Conservation (phyloP, 768 basidiomycete species). For the Astraeus odoratus region DNA sequence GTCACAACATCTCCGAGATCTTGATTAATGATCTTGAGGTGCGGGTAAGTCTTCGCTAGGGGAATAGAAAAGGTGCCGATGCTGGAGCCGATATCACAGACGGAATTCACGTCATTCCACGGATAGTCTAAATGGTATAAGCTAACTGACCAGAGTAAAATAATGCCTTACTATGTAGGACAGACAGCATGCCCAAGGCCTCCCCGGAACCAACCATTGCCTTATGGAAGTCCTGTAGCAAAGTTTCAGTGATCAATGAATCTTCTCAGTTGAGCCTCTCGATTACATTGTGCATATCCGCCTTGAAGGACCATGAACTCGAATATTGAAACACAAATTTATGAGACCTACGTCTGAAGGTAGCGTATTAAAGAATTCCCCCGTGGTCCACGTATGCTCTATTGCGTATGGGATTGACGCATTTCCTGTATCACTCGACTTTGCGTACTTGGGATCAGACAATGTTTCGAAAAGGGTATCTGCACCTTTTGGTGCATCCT, state of each 20-base stretch:
- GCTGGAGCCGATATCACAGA: neutral
- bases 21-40: neutral
- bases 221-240: conserved; percentile 15
- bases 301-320: neutral
- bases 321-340: neutral
- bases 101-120: neutral
- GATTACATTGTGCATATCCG: conserved; percentile 26
- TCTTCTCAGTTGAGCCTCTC: conserved; percentile 13
- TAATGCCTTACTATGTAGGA: neutral
- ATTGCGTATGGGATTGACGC: conserved; percentile 17
- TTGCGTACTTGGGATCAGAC: conserved; percentile 19
- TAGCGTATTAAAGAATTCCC: conserved; percentile 18
- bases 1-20: neutral
- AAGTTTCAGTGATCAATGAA: neutral
- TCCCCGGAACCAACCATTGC: conserved; percentile 17
- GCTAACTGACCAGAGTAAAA: neutral
- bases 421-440: conserved; percentile 16
- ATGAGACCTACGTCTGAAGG: conserved; percentile 12
- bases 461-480: conserved; percentile 18
- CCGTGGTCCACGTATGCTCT: conserved; percentile 11
- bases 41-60: neutral
- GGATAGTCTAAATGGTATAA: conserved; percentile 8
- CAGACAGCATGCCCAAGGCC: conserved; percentile 18
- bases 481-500: conserved; percentile 11
- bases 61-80: neutral